Percentiles rank a stretch among this genome's conserved stretches.
Evolutionary conservation across 2,329 filamentous ascomycete species (phyloP).

Genomic region (Didymella segeticola): DNA sequence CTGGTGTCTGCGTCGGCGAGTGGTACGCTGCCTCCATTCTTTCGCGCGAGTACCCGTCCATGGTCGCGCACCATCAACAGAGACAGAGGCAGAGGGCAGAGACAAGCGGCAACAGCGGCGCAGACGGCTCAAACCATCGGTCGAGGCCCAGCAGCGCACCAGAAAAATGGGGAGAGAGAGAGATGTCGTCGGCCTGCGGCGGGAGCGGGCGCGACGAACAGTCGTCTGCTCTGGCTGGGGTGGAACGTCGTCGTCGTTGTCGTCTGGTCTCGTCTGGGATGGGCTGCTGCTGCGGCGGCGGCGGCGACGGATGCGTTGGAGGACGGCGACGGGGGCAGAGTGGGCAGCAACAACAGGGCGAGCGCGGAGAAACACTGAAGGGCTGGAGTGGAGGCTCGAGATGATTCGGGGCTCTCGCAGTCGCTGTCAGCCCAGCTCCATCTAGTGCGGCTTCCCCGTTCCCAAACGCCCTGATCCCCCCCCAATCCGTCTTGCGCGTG

Average conservation of each 20-base stretch:
- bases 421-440: constrained; percentile 18
- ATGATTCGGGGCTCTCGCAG: no score
- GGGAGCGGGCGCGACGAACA: constrained; percentile 3
- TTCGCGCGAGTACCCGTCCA: constrained; percentile 42
- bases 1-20: constrained; percentile 46
- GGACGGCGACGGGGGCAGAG: no score
- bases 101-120: no score
- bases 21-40: constrained; percentile 47
- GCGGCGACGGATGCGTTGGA: constrained; percentile 17
- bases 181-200: no score
- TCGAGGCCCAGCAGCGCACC: constrained; percentile 7
- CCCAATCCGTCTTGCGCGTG: constrained; percentile 23
- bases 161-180: no score
- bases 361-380: constrained; percentile 4
- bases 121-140: no score
- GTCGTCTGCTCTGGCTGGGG: constrained; percentile 12
- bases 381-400: constrained; percentile 24
- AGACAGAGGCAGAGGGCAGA: no score
- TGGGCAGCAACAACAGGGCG: constrained; percentile 11
- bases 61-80: constrained; percentile 22
- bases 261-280: no score
- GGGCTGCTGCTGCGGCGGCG: constrained; percentile 1
- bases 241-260: no score
- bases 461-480: constrained; percentile 24
- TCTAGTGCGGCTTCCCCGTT: constrained; percentile 11